Evolutionary conservation across 768 basidiomycete species (phyloP), one percentile per base, ranked within the genome.

Genomic region (Lanmaoa rubissima): DNA sequence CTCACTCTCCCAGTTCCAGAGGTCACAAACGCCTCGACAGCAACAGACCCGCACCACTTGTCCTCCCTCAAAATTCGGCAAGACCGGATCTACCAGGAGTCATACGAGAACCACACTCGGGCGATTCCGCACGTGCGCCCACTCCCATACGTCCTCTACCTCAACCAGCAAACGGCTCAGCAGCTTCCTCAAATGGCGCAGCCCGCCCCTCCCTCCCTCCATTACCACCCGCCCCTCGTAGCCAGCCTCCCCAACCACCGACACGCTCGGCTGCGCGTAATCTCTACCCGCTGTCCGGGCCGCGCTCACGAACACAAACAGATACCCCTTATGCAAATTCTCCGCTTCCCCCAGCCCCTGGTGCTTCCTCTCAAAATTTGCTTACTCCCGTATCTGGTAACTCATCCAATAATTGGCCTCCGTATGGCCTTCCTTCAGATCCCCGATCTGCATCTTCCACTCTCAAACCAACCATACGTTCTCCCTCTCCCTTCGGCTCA

Each of bases 1-100:
- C 64, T 3, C 26, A 65, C 5, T 67, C 71, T 1, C 66, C 75
- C 21, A 63, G 57, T 4, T 71, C 71, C 17, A 70, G 70, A 45
- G 71, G 69, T 16, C 70, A 72, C 32, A 78, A 83, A 59, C 78
- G 84, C 24, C 76, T 84, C 28, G 83, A 88, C 61, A 81, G 75
- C 50, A 80, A 78, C 40, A 76, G 93, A 57, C 94, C 93, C 5
- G 88, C 93, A 0, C 93, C 94, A 0, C 75, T 96, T n/a, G 84
- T 88, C 61, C 78, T 96, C 11, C 78, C 82, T 17, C 78, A 78
- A 1, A 79, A 78, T 56, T 68, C 78, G 12, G 75, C 76, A 4
- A 76, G 85, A 40, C 74, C 77, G 16, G 86, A 88, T 66, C 82
- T 94, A 1, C 92, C 92, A 7, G 84, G 83, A 19, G 76, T 93